Evolutionary conservation across 768 basidiomycete species (phyloP).

Genomic region (Lentinula sp.): DNA sequence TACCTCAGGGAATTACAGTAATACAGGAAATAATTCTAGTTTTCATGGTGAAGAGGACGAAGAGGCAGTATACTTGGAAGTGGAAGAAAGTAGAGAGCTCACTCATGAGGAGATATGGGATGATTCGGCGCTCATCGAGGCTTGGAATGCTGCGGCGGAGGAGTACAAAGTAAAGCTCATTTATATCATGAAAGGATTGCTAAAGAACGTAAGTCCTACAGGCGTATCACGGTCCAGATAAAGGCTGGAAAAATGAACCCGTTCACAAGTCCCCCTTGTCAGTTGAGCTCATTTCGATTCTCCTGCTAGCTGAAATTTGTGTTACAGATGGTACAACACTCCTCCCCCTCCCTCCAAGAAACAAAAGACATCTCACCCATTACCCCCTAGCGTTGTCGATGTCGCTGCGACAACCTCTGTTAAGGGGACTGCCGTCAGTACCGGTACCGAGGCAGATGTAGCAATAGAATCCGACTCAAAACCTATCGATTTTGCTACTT

Average conservation of each 20-base stretch:
- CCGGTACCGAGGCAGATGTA: constrained; percentile 2
- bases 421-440: background rate
- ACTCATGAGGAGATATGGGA: constrained; percentile 81
- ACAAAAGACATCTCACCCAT: background rate
- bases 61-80: constrained; percentile 15
- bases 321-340: constrained; percentile 71
- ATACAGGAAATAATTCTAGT: constrained; percentile 21
- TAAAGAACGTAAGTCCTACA: constrained; percentile 15
- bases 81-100: constrained; percentile 56
- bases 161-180: constrained; percentile 58
- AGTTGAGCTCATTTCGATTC: constrained; percentile 20
- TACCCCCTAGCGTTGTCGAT: background rate
- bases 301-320: background rate
- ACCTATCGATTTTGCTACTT: constrained; percentile 66
- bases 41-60: constrained; percentile 8
- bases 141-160: constrained; percentile 80
- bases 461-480: constrained; percentile 42
- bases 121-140: constrained; percentile 74
- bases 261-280: constrained; percentile 71
- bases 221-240: constrained; percentile 62
- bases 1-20: constrained; percentile 26
- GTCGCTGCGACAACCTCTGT: background rate
- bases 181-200: background rate
- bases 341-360: constrained; percentile 42
- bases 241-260: constrained; percentile 68